These are phyloP conservation scores for Ophiosphaerella herpotricha DNA, from an alignment of 2,329 filamentous ascomycete species.

Conservation along the genomic window DNA sequence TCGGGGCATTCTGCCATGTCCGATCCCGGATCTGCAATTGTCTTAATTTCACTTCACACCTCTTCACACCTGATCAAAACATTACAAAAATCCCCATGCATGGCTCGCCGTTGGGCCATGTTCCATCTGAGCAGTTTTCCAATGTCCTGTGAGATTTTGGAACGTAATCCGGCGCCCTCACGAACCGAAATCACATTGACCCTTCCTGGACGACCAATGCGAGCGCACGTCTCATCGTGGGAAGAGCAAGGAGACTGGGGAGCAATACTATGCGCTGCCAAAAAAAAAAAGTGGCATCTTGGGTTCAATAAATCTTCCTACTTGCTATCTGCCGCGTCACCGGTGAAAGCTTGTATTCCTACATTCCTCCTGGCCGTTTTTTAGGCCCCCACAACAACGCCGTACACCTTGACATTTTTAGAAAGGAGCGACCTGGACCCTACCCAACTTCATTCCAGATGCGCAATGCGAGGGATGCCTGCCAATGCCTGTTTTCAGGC, in stretches of 20 bases:
- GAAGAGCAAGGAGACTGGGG: conserved; percentile 3
- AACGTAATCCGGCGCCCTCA: background rate
- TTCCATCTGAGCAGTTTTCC: background rate
- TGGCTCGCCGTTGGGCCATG: background rate
- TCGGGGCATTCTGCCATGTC: conserved; percentile 10
- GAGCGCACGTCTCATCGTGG: background rate
- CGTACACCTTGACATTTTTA: conserved; percentile 18
- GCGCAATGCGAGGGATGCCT: background rate
- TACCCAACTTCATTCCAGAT: background rate
- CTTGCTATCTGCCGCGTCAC: conserved; percentile 8
- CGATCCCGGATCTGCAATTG: conserved; percentile 18
- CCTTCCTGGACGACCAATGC: background rate
- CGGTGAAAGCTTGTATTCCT: conserved; percentile 5
- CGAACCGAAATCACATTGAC: background rate
- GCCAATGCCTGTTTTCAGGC: background rate
- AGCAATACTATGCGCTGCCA: background rate
- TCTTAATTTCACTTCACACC: conserved; percentile 28
- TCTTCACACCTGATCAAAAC: conserved; percentile 2
- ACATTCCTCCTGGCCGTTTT: conserved; percentile 1
- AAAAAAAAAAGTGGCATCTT: background rate
- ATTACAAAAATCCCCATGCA: background rate
- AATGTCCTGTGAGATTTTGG: background rate
- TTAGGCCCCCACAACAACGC: conserved; percentile 10
- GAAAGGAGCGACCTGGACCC: conserved; percentile 3
- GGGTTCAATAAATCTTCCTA: conserved; percentile 1